phyloP scores from a whole-genome alignment of 2,329 filamentous ascomycete genomes.

The Colletotrichum sp. region DNA sequence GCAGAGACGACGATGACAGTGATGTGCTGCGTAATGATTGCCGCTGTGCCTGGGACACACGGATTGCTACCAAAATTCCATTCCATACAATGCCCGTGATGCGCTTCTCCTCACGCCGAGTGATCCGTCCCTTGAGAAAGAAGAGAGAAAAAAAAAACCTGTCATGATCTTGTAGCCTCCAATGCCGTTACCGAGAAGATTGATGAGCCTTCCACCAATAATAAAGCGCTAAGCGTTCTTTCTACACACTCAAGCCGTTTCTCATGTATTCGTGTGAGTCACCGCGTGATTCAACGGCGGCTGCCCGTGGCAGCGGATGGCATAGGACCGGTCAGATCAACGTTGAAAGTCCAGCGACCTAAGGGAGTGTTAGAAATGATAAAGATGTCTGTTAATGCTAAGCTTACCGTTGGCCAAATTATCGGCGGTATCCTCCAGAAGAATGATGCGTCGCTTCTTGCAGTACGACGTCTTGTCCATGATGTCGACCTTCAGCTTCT shows the following conservation, averaged over 20 bases:
- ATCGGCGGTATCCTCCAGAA: slow-evolving; percentile 91
- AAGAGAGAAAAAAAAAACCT: neutral
- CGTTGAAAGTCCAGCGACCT: slow-evolving; percentile 55
- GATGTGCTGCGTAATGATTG: neutral
- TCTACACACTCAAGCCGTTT: neutral
- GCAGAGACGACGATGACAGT: neutral
- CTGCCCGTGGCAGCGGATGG: slow-evolving; percentile 26
- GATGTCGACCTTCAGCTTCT: slow-evolving; percentile 97
- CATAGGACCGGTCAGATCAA: slow-evolving; percentile 30
- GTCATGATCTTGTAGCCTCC: neutral
- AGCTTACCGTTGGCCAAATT: slow-evolving; percentile 81
- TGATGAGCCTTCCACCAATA: neutral
- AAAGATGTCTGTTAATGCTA: slow-evolving; percentile 32
- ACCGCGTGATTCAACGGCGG: slow-evolving; percentile 22
- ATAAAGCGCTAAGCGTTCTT: neutral
- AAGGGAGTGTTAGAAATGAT: slow-evolving; percentile 26
- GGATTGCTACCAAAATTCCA: slow-evolving; percentile 7
- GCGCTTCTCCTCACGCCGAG: slow-evolving; percentile 7
- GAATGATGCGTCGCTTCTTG: slow-evolving; percentile 86
- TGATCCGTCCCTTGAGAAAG: neutral
- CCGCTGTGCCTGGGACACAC: slow-evolving; percentile 11
- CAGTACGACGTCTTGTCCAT: slow-evolving; percentile 99
- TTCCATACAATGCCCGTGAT: slow-evolving; percentile 16
- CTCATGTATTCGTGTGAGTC: neutral
- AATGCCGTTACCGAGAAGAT: neutral